Conservation (phyloP, 176 grass and related monocot species). For the Thalia dealbata region DNA sequence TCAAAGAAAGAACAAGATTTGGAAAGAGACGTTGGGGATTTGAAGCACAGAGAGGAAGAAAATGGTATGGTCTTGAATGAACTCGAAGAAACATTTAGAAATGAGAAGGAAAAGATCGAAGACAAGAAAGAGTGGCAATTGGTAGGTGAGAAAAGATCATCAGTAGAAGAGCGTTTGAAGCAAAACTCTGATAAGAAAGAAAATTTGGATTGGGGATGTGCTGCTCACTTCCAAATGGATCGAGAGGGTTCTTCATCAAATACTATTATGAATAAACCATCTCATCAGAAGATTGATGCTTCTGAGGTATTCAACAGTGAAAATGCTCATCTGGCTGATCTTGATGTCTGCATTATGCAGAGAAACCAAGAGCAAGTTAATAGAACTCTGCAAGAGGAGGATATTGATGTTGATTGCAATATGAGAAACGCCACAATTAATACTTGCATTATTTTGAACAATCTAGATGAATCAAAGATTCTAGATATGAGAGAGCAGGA, state of each 20-base stretch:
- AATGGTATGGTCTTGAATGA: not conserved
- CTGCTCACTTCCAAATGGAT: not conserved
- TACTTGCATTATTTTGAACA: not conserved
- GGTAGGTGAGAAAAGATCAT: not conserved
- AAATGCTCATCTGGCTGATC: not conserved
- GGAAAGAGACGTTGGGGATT: not conserved
- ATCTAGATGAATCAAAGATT: not conserved
- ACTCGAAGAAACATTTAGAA: not conserved
- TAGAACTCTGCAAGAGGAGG: not conserved
- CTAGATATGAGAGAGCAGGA: not conserved
- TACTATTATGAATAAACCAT: not conserved
- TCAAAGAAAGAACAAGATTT: not conserved
- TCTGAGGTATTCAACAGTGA: not conserved
- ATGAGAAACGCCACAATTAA: not conserved
- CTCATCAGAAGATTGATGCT: not conserved
- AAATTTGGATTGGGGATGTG: not conserved
- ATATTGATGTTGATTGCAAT: not conserved
- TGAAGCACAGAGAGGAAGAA: not conserved
- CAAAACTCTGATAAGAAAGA: not conserved
- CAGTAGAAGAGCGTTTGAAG: not conserved
- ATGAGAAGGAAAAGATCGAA: not conserved
- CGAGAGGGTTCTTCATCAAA: not conserved
- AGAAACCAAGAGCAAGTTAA: not conserved
- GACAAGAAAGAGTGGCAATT: conserved; percentile 3
- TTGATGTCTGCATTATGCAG: not conserved